phyloP scores from a whole-genome alignment of 78 protist species.

The Guillardia theta region DNA sequence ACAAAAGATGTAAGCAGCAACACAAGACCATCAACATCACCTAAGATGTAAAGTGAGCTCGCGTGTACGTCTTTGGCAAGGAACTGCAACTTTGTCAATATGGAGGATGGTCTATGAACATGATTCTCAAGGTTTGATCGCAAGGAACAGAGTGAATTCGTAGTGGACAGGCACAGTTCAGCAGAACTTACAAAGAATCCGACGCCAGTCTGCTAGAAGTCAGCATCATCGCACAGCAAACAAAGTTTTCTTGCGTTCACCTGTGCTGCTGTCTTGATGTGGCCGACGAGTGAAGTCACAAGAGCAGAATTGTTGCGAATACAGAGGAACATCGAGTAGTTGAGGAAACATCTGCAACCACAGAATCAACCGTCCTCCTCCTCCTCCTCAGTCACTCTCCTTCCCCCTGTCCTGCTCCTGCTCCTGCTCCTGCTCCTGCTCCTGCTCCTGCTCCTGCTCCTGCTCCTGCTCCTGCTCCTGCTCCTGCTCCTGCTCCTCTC shows the following conservation, averaged over 20 bases:
- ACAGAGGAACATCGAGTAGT: conserved; percentile 7
- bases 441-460: neutral
- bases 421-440: neutral
- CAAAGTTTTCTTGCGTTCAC: neutral
- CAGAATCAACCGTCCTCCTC: too few relatives aligned
- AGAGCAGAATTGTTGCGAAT: neutral
- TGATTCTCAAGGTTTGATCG: too few relatives aligned
- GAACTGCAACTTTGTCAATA: too few relatives aligned
- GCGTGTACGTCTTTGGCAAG: neutral
- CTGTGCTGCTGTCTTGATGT: neutral
- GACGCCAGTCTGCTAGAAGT: neutral
- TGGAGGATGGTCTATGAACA: too few relatives aligned
- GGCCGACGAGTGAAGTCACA: neutral
- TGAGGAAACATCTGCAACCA: too few relatives aligned
- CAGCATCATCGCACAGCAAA: neutral
- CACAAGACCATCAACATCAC: too few relatives aligned
- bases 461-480: neutral
- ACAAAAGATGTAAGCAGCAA: too few relatives aligned
- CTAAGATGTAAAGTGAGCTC: neutral
- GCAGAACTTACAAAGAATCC: conserved; percentile 13
- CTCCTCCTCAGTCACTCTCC: neutral
- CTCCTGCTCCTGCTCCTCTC: neutral
- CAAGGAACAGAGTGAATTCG: too few relatives aligned
- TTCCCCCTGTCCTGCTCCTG: neutral
- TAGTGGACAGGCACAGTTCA: too few relatives aligned